Percentiles rank a stretch among this genome's conserved stretches.
Evolutionary conservation across 768 basidiomycete species (phyloP).

Genomic region (Polyporus arcularius): DNA sequence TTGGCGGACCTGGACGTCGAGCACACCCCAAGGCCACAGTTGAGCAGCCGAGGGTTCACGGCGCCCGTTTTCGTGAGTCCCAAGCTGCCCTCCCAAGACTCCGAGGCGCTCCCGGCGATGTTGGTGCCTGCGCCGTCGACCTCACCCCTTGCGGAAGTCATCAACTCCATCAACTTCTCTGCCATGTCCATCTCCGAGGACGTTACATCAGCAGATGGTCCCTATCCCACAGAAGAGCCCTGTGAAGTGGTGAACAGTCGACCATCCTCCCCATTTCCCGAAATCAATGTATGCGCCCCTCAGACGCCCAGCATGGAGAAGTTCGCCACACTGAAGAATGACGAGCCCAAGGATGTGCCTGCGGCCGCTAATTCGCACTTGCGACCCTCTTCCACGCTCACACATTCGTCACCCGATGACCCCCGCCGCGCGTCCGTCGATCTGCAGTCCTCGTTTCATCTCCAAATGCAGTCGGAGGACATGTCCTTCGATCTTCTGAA

Average conservation of each 20-base stretch:
- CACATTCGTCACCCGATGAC: constrained; percentile 20
- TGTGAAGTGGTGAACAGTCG: not conserved
- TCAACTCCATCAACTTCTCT: constrained; percentile 32
- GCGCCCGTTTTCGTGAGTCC: constrained; percentile 1
- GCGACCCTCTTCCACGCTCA: constrained; percentile 6
- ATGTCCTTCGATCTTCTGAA: constrained; percentile 38
- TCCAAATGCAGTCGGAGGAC: constrained; percentile 35
- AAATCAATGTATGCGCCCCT: constrained; percentile 24
- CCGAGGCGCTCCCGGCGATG: constrained; percentile 3
- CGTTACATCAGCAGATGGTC: not conserved
- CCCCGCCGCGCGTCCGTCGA: constrained; percentile 34
- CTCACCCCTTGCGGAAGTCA: constrained; percentile 32
- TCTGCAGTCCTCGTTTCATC: constrained; percentile 36
- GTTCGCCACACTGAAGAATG: not conserved
- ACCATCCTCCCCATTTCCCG: constrained; percentile 15
- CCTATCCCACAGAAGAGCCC: not conserved
- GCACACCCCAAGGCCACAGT: constrained; percentile 13
- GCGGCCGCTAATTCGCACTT: not conserved
- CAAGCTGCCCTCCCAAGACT: not conserved
- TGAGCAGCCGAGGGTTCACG: constrained; percentile 6
- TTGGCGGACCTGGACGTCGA: constrained; percentile 26
- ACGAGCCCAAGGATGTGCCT: not conserved
- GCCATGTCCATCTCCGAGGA: constrained; percentile 12
- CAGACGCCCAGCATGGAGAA: constrained; percentile 3
- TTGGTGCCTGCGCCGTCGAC: constrained; percentile 17